A percentile compares a stretch with the other conserved stretches of the same genome.
Conservation (phyloP, 1,284 basidiomycete genomes). For the Tilletia horrida region DNA sequence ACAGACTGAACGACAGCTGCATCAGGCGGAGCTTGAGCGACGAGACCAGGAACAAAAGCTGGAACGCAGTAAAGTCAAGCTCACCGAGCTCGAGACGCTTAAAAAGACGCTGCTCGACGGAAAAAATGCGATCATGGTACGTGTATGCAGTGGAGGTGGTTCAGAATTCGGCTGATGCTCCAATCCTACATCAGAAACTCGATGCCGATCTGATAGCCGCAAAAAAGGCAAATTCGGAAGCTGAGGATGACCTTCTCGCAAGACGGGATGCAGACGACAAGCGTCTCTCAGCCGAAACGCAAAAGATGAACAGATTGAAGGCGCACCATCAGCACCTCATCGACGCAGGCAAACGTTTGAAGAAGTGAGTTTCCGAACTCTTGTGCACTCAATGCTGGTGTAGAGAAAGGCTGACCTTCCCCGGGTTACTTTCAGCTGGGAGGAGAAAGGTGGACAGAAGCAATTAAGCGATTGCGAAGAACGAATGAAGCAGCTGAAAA, state of each 20-base stretch:
- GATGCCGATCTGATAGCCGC: not conserved
- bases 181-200: not conserved
- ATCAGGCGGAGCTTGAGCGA: constrained; percentile 32
- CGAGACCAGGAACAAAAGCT: not conserved
- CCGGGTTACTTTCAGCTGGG: constrained; percentile 43
- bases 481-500: constrained; percentile 60
- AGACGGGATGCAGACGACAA: not conserved
- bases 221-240: not conserved
- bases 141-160: not conserved
- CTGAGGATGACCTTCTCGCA: not conserved
- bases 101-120: not conserved
- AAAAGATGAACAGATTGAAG: not conserved
- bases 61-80: not conserved
- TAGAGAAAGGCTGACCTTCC: constrained; percentile 32
- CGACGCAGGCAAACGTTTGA: not conserved
- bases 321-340: not conserved
- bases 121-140: constrained; percentile 6
- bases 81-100: constrained; percentile 5
- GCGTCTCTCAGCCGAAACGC: not conserved
- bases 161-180: not conserved
- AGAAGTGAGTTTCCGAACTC: constrained; percentile 6
- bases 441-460: not conserved
- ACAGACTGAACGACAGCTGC: constrained; percentile 33
- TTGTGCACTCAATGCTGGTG: constrained; percentile 36
- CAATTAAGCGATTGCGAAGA: constrained; percentile 21